Evolutionary conservation across 805 yeast species (phyloP), one percentile per base, ranked within the genome.

Genomic region (Cyberlindnera maritima): DNA sequence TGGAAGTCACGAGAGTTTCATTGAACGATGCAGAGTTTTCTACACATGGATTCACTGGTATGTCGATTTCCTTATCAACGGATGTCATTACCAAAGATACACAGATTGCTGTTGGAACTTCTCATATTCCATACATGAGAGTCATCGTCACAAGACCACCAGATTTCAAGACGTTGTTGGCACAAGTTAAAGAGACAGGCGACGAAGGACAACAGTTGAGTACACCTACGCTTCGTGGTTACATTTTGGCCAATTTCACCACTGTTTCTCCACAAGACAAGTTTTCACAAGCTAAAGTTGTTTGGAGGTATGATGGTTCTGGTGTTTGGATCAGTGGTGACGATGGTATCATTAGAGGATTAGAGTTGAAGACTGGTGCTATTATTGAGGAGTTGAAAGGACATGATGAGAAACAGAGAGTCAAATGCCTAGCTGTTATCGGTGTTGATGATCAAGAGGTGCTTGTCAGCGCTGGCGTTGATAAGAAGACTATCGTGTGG

Each of bases 61-160:
- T 78, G 72, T 55, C 66, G 10, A 64, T 79, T 8, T 50, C 69
- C 0, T 55, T 64, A 9, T 62, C 64, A 5, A 44, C 48, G 4
- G 21, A 38, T 3, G 46, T 50, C 0, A 46, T 32, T 3, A 45
- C 44, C 2, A 17, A n/a, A 7, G 52, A 55, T 2, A 68, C 70
- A 0, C 52, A 71, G 20, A 58, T 85, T 14, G 80, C 83, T 0
- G 75, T 86, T 8, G 88, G 82, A 0, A 88, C 96, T 0, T 81
- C 90, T 1, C 92, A 88, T 57, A 75, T 77, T 13, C 96, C 96
- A 4, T 85, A 72, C 57, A 79, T 86, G 87, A 64, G 96, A 53
- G 53, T 86, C 12, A 74, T 88, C 1, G 62, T 86, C 0, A 71
- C 81, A 0, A 61, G 68, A 26, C 50, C 81, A n/a, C 78, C 81